Percentiles rank a stretch among this genome's conserved stretches.
These are phyloP conservation scores for Piromyces sp. DNA, from an alignment of 192 early-diverging fungal genomes.

Conservation along the genomic window DNA sequence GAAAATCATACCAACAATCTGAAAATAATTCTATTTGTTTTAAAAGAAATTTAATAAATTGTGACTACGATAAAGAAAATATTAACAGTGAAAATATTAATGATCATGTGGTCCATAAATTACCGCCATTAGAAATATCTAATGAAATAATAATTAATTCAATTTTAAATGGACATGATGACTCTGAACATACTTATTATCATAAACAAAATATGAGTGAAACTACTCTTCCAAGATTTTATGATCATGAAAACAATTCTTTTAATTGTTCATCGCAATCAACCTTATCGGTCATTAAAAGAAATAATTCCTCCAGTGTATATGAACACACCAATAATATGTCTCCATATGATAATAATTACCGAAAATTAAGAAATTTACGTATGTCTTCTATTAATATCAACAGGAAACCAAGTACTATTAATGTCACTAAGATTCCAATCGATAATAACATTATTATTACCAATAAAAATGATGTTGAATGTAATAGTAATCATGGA, in stretches of 20 bases:
- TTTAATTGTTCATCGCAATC: not conserved
- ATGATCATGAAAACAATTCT: not conserved
- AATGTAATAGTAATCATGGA: not conserved
- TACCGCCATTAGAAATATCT: not conserved
- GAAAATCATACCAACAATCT: not conserved
- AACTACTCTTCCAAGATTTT: not conserved
- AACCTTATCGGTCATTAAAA: not conserved
- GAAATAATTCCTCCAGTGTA: not conserved
- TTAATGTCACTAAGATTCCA: too few relatives aligned
- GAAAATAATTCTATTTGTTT: not conserved
- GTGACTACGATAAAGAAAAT: not conserved
- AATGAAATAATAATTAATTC: not conserved
- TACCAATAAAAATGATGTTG: too few relatives aligned
- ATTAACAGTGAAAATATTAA: not conserved
- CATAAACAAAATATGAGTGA: not conserved
- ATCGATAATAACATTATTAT: too few relatives aligned
- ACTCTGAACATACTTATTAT: not conserved
- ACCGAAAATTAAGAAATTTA: not conserved
- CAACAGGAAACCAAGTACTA: not conserved
- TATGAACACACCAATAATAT: not conserved
- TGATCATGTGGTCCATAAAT: not conserved
- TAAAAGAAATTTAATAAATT: not conserved
- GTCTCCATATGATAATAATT: not conserved
- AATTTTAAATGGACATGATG: not conserved
- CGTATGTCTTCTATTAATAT: not conserved